Conservation (phyloP, 176 grass and related monocot genomes). For the Oryza brachyantha region DNA sequence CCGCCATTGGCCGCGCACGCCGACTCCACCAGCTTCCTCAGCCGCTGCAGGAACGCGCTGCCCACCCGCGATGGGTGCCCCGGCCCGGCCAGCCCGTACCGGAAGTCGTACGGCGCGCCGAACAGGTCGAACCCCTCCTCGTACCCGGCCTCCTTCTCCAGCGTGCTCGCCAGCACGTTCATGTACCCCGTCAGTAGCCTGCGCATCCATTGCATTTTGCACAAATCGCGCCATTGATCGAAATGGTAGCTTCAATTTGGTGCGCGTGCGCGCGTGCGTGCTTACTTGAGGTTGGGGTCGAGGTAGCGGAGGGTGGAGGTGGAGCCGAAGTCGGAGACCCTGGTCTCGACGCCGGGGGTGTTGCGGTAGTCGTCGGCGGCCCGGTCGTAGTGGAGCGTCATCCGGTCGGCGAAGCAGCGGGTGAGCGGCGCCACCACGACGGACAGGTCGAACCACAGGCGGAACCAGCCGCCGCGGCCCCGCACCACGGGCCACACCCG, state of each 20-base stretch:
- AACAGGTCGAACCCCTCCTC: constrained; percentile 62
- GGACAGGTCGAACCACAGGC: constrained; percentile 82
- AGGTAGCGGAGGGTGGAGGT: constrained; percentile 58
- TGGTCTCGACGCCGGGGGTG: constrained; percentile 66
- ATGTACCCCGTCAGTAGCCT: constrained; percentile 73
- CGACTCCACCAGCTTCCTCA: constrained; percentile 53
- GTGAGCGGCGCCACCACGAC: constrained; percentile 65
- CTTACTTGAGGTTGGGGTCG: constrained; percentile 71
- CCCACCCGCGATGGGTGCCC: constrained; percentile 61
- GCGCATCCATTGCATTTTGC: neutral
- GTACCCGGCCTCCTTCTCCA: constrained; percentile 71
- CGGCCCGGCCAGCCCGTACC: constrained; percentile 65
- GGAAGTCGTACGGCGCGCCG: constrained; percentile 84
- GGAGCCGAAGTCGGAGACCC: constrained; percentile 63
- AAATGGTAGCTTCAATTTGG: no score
- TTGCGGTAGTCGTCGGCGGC: constrained; percentile 73
- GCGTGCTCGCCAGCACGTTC: constrained; percentile 48
- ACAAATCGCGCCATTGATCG: no score
- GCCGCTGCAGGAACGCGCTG: constrained; percentile 53
- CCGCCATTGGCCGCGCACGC: constrained; percentile 49
- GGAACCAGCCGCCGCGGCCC: constrained; percentile 61
- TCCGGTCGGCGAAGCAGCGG: constrained; percentile 71
- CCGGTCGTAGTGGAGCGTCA: constrained; percentile 54
- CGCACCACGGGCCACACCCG: constrained; percentile 34
- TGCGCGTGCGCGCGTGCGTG: no score